Conservation (phyloP, 176 grass and related monocot species). For the Oryza meridionalis region DNA sequence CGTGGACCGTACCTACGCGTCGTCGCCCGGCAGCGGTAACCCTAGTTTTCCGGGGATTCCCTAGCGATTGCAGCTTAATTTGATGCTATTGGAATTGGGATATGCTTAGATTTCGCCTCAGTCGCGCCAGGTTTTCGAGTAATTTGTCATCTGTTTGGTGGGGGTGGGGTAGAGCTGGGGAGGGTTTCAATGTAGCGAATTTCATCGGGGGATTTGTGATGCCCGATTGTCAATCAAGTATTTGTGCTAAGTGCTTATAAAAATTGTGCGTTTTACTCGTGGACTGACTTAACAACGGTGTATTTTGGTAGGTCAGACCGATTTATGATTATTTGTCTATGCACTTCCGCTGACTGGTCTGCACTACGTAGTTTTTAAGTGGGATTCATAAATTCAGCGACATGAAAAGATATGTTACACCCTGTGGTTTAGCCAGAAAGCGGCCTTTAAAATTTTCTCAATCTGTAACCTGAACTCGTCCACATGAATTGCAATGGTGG, state of each 20-base stretch:
- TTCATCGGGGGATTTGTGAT: not conserved
- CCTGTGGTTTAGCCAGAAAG: conserved; percentile 2
- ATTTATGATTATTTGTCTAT: not conserved
- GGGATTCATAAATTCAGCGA: not conserved
- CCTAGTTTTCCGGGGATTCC: too few species aligned
- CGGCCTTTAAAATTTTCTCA: not conserved
- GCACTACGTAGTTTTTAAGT: not conserved
- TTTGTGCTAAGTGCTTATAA: not conserved
- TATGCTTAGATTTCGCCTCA: not conserved
- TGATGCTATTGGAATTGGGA: not conserved
- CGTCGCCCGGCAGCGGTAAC: too few species aligned
- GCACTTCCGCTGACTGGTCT: not conserved
- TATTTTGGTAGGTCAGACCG: not conserved
- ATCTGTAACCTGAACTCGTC: not conserved
- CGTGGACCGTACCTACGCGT: too few species aligned
- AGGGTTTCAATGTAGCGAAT: not conserved
- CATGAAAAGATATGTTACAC: not conserved
- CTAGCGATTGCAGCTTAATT: not conserved
- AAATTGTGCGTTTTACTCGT: not conserved
- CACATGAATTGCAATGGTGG: not conserved
- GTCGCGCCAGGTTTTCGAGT: not conserved
- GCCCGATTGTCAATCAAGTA: not conserved
- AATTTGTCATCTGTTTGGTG: not conserved
- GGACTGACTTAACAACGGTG: not conserved
- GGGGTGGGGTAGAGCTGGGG: not conserved